Percentiles rank a stretch among this genome's conserved stretches.
These are phyloP conservation scores for Infundibulicybe gibba DNA, from an alignment of 768 basidiomycete genomes.

Conservation along the genomic window DNA sequence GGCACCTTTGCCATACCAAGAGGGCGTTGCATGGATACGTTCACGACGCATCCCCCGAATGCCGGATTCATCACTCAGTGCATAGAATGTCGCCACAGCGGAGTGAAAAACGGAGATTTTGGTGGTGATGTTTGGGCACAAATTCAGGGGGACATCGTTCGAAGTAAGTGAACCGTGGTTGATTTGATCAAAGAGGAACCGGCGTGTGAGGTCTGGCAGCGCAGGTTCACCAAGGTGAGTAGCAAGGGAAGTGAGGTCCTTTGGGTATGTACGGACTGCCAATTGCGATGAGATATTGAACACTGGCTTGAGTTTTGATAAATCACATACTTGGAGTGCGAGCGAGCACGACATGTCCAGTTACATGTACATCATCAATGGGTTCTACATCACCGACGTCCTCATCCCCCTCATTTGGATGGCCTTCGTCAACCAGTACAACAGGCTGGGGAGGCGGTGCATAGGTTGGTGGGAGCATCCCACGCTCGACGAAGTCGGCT, in stretches of 20 bases:
- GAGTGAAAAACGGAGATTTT: conserved; percentile 17
- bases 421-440: not conserved
- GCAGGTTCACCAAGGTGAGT: not conserved
- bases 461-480: not conserved
- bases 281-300: too few species aligned
- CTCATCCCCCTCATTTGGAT: not conserved
- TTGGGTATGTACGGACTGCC: not conserved
- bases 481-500: not conserved
- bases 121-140: conserved; percentile 10
- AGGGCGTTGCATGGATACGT: conserved; percentile 18
- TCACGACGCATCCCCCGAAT: conserved; percentile 21
- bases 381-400: not conserved
- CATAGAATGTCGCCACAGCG: too few species aligned
- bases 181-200: not conserved
- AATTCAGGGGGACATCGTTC: conserved; percentile 1
- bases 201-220: not conserved
- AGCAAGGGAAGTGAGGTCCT: not conserved
- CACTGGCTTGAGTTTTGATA: not conserved
- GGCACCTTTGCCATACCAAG: conserved; percentile 12
- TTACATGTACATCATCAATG: not conserved
- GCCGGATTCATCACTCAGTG: too few species aligned
- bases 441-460: not conserved
- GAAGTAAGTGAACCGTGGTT: not conserved
- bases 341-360: not conserved
- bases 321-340: not conserved